Percentiles rank a stretch among this genome's conserved stretches.
Conservation (phyloP, 805 yeast species). For the Candida tibetensis region DNA sequence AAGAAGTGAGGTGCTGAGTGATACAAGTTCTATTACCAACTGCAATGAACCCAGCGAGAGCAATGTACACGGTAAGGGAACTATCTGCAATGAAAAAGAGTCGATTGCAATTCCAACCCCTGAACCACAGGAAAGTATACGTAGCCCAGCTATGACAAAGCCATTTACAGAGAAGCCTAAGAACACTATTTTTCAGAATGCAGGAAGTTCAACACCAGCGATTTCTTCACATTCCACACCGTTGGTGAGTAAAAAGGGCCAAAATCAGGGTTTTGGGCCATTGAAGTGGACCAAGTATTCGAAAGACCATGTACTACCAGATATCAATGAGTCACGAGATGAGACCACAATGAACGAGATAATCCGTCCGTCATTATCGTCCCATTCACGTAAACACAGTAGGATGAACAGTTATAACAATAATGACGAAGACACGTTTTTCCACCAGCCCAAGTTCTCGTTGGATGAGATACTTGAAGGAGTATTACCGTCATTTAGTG, state of each 20-base stretch:
- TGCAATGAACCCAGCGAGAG: neutral
- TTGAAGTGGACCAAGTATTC: conserved; percentile 7
- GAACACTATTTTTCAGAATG: neutral
- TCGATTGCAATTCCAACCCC: neutral
- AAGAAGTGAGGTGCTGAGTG: neutral
- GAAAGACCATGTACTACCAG: conserved; percentile 4
- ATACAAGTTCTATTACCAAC: neutral
- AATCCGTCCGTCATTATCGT: conserved; percentile 8
- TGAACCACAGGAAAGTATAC: neutral
- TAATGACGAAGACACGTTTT: conserved; percentile 11
- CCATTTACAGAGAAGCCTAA: conserved; percentile 1
- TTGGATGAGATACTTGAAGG: conserved; percentile 10
- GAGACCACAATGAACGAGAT: conserved; percentile 13
- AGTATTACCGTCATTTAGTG: conserved; percentile 10
- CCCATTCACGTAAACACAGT: conserved; percentile 7
- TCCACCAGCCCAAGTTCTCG: conserved; percentile 7
- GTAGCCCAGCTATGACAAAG: neutral
- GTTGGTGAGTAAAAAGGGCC: conserved; percentile 4
- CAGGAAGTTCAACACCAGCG: conserved; percentile 6
- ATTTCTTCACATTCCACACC: conserved; percentile 29
- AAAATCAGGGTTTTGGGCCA: neutral
- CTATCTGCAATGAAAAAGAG: neutral
- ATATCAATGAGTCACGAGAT: conserved; percentile 10
- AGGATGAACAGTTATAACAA: conserved; percentile 6
- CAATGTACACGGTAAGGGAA: neutral